These are phyloP conservation scores for Psilocybe subaeruginosa DNA, from an alignment of 768 basidiomycete genomes.

Conservation along the genomic window DNA sequence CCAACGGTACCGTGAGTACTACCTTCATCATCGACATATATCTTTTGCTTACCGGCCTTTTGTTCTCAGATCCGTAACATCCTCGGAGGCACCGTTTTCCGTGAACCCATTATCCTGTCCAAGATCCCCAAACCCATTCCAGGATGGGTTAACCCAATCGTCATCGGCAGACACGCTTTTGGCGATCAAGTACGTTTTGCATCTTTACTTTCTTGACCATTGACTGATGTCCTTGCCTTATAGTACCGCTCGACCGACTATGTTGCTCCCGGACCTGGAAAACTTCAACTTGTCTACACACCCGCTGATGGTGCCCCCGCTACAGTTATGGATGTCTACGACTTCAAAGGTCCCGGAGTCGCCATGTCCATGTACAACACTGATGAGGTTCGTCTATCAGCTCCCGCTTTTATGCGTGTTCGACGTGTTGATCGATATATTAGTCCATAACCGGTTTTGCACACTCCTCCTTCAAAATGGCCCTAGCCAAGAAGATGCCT, in stretches of 20 bases:
- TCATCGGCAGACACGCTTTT: slow-evolving; percentile 96
- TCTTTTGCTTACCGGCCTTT: not conserved
- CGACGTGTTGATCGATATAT: not conserved
- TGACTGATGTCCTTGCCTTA: slow-evolving; percentile 1
- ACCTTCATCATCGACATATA: slow-evolving; percentile 13
- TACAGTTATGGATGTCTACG: slow-evolving; percentile 81
- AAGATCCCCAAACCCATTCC: slow-evolving; percentile 93
- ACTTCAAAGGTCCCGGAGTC: slow-evolving; percentile 92
- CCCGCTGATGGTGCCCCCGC: slow-evolving; percentile 74
- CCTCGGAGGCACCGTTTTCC: slow-evolving; percentile 97
- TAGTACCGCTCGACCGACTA: slow-evolving; percentile 95
- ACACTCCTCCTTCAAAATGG: slow-evolving; percentile 99
- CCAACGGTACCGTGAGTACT: slow-evolving; percentile 83
- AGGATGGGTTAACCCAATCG: slow-evolving; percentile 96
- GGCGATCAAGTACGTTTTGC: slow-evolving; percentile 77
- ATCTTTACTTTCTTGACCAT: not conserved
- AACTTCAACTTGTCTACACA: slow-evolving; percentile 89
- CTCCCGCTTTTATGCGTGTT: not conserved
- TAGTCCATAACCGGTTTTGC: slow-evolving; percentile 95
- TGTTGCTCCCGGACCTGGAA: slow-evolving; percentile 89
- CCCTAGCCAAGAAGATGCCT: slow-evolving; percentile 74
- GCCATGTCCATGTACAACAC: slow-evolving; percentile 99
- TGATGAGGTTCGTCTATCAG: slow-evolving; percentile 63
- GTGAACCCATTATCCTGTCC: slow-evolving; percentile 93
- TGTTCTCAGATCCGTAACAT: slow-evolving; percentile 86